Evolutionary conservation across 129 eudicot genomes (phyloP), one percentile per base, ranked within the genome.

Genomic region (Artemisia tridentata): DNA sequence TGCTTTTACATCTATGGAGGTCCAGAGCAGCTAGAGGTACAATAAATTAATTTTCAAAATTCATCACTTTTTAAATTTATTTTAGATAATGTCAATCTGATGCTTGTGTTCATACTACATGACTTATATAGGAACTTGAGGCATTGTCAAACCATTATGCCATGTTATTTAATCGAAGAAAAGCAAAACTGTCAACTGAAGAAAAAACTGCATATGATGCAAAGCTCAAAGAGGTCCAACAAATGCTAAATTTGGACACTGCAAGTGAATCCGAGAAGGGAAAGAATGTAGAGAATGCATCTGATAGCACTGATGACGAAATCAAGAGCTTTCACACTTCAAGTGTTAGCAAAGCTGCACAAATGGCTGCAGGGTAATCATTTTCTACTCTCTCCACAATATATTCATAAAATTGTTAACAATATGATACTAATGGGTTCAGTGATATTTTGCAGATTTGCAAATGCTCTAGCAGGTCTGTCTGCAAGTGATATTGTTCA

Each of bases 1-100:
- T 95, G 92, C 82, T 95, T 95, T 52, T 95, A 95, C 71, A 95
- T 95, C 62, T 95, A 95, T 80, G 99, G 99, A 80, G 99, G 99
- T 84, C 99, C 99, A 63, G 99, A 95, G 77, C 97, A 84, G 75
- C 81, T 95, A 77, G 97, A 95, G 97, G 99, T 95, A 63, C 43
- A 38, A 7, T 38, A 38, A 38, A 38, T 38, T 7, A 38, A 38
- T 38, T 6, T 38, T 38, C 10, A 1, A 38, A 38, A 38, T 38
- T 38, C 43, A 38, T 38, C 43, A 5, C 43, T 38, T 5, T 38
- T 6, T 7, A 38, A 38, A n/a, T n/a, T n/a, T 38, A 38, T 38
- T 38, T 38, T 38, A 38, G 10, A 38, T 38, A 38, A 38, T 38
- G 43, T 38, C 43, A 38, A 38, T 38, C 45, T 38, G 45, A 38